Evolutionary conservation across 1,284 basidiomycete genomes (phyloP).

Genomic region (Microbotryum silenes-acaulis): DNA sequence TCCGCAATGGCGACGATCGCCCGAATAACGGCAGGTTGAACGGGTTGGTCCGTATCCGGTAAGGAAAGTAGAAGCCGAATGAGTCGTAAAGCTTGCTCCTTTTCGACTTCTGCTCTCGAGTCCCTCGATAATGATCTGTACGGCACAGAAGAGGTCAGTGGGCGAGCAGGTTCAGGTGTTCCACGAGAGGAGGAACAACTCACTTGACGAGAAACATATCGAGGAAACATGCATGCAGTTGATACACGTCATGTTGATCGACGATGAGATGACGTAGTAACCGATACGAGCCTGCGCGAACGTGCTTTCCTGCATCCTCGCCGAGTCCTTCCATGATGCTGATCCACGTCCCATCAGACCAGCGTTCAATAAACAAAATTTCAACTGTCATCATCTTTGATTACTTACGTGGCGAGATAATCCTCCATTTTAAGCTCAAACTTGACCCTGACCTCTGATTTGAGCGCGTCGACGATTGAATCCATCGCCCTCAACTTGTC

Average conservation of each 20-base stretch:
- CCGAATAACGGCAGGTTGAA: slow-evolving; percentile 63
- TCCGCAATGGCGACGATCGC: slow-evolving; percentile 88
- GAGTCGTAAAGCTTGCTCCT: slow-evolving; percentile 89
- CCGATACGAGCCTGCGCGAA: slow-evolving; percentile 79
- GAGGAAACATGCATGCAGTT: slow-evolving; percentile 50
- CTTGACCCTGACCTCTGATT: slow-evolving; percentile 4
- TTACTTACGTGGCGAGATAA: slow-evolving; percentile 6
- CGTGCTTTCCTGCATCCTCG: slow-evolving; percentile 63
- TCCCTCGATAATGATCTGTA: slow-evolving; percentile 74
- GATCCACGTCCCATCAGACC: neutral
- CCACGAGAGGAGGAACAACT: slow-evolving; percentile 29
- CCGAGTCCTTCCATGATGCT: slow-evolving; percentile 69
- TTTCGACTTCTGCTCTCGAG: slow-evolving; percentile 71
- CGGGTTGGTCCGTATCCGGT: slow-evolving; percentile 41
- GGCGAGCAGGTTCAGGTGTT: neutral
- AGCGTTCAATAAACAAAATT: no score
- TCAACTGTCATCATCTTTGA: neutral
- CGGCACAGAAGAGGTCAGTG: neutral
- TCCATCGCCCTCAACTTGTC: slow-evolving; percentile 23
- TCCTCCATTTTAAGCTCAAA: slow-evolving; percentile 13
- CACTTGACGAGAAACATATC: slow-evolving; percentile 87
- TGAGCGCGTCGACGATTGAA: slow-evolving; percentile 15
- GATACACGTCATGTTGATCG: slow-evolving; percentile 56
- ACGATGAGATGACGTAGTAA: slow-evolving; percentile 72
- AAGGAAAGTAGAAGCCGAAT: slow-evolving; percentile 50